Conservation (phyloP, 2,329 filamentous ascomycete species). For the Colletotrichum navitas region DNA sequence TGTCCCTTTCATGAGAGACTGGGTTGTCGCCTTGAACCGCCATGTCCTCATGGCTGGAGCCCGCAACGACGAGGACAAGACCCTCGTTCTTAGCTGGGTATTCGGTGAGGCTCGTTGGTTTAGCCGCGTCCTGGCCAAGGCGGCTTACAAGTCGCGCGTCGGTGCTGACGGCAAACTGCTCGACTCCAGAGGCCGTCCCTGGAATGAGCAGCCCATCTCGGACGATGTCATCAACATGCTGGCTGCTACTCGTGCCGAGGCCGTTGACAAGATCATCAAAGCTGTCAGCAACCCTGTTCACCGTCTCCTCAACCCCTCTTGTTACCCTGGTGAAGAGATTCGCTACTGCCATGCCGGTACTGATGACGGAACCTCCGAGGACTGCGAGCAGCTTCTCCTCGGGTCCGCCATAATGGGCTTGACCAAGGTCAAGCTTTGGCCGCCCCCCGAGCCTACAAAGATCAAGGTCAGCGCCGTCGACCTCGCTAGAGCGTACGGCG, state of each 20-base stretch:
- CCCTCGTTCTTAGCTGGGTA: slow-evolving; percentile 39
- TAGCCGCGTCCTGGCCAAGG: slow-evolving; percentile 36
- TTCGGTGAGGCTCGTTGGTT: slow-evolving; percentile 40
- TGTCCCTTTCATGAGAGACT: slow-evolving; percentile 40
- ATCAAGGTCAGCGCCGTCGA: slow-evolving; percentile 41
- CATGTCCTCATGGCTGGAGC: slow-evolving; percentile 40
- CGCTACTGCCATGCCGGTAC: slow-evolving; percentile 38
- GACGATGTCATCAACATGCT: slow-evolving; percentile 37
- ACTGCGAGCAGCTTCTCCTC: slow-evolving; percentile 40
- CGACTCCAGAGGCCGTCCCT: slow-evolving; percentile 35
- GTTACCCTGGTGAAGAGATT: slow-evolving; percentile 38
- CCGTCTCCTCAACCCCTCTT: slow-evolving; percentile 37
- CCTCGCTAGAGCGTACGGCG: slow-evolving; percentile 31
- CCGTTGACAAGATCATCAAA: slow-evolving; percentile 39
- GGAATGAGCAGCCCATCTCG: slow-evolving; percentile 36
- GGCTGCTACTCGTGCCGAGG: slow-evolving; percentile 33
- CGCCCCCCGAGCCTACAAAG: slow-evolving; percentile 28
- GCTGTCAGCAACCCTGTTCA: slow-evolving; percentile 42
- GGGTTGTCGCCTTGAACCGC: slow-evolving; percentile 39
- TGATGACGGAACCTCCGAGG: slow-evolving; percentile 36
- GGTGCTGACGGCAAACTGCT: slow-evolving; percentile 31
- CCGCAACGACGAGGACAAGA: slow-evolving; percentile 41
- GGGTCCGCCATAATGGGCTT: slow-evolving; percentile 41
- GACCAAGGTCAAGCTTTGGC: slow-evolving; percentile 37
- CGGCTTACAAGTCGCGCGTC: slow-evolving; percentile 37